phyloP scores from a whole-genome alignment of 2,329 filamentous ascomycete species.

The Epichloe typhina region DNA sequence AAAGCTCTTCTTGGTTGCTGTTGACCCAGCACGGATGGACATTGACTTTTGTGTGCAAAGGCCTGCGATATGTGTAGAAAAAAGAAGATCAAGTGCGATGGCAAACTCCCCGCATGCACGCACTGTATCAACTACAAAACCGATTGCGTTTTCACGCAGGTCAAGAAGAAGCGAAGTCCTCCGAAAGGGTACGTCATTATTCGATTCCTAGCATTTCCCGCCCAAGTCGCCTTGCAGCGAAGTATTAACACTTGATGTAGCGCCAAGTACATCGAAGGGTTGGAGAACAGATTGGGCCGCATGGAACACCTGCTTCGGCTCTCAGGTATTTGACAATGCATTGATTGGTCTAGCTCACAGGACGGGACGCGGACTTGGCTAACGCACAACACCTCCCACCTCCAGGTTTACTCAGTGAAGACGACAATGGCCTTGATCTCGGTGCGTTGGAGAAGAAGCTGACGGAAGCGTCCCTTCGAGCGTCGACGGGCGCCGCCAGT shows the following conservation, averaged over 20 bases:
- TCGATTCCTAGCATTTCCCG: not conserved
- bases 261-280: slow-evolving; percentile 93
- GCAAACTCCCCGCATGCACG: slow-evolving; percentile 85
- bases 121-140: slow-evolving; percentile 98
- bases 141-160: slow-evolving; percentile 91
- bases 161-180: slow-evolving; percentile 96
- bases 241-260: slow-evolving; percentile 27
- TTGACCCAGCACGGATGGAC: not conserved
- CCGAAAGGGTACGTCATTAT: slow-evolving; percentile 67
- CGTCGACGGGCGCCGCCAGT: slow-evolving; percentile 30
- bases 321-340: slow-evolving; percentile 39
- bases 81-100: slow-evolving; percentile 98
- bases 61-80: slow-evolving; percentile 96
- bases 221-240: not conserved
- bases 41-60: slow-evolving; percentile 26
- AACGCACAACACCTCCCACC: not conserved
- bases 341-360: slow-evolving; percentile 1
- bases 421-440: slow-evolving; percentile 77
- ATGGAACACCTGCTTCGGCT: slow-evolving; percentile 88
- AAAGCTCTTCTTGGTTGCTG: not conserved
- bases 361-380: not conserved
- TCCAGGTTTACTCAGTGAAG: slow-evolving; percentile 63
- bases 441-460: slow-evolving; percentile 73
- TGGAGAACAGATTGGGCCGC: slow-evolving; percentile 86
- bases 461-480: slow-evolving; percentile 42